These are phyloP conservation scores for Xenoacremonium recifei DNA, from an alignment of 2,329 filamentous ascomycete genomes.

Conservation along the genomic window DNA sequence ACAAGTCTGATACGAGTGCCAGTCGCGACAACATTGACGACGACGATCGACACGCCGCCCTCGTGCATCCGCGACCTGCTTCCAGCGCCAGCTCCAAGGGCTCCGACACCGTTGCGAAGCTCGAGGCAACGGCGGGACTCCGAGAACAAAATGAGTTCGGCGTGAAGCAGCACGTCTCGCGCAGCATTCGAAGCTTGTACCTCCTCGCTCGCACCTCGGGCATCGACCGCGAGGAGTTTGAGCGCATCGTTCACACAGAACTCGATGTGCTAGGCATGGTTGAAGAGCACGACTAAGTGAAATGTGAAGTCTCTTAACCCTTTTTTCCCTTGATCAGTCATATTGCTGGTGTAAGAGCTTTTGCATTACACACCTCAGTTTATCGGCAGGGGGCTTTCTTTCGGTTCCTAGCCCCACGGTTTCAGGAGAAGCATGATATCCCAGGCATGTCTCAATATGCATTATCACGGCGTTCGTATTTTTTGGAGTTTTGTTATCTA, in stretches of 20 bases:
- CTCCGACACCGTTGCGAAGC: constrained; percentile 58
- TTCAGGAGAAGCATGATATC: too few species aligned
- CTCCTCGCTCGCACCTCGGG: constrained; percentile 67
- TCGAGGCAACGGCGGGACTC: constrained; percentile 54
- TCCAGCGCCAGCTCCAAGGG: constrained; percentile 58
- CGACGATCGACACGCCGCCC: constrained; percentile 34
- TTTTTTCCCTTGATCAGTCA: constrained; percentile 1
- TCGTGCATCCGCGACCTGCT: constrained; percentile 57
- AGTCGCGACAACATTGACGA: constrained; percentile 25
- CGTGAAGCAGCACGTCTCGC: constrained; percentile 76
- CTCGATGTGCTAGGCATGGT: constrained; percentile 68
- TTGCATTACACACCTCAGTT: too few species aligned
- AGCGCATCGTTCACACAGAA: constrained; percentile 68
- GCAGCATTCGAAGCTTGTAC: constrained; percentile 75
- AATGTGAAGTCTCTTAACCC: too few species aligned
- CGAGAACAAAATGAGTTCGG: constrained; percentile 67
- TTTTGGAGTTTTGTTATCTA: too few species aligned
- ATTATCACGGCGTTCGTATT: too few species aligned
- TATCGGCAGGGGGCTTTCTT: too few species aligned
- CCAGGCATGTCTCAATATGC: not conserved
- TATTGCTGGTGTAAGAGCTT: too few species aligned
- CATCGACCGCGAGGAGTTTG: constrained; percentile 74
- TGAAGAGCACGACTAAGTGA: constrained; percentile 49
- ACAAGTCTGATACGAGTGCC: constrained; percentile 35
- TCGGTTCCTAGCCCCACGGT: too few species aligned